Evolutionary conservation across 2,329 filamentous ascomycete genomes (phyloP).

Genomic region (Penicillium sp.): DNA sequence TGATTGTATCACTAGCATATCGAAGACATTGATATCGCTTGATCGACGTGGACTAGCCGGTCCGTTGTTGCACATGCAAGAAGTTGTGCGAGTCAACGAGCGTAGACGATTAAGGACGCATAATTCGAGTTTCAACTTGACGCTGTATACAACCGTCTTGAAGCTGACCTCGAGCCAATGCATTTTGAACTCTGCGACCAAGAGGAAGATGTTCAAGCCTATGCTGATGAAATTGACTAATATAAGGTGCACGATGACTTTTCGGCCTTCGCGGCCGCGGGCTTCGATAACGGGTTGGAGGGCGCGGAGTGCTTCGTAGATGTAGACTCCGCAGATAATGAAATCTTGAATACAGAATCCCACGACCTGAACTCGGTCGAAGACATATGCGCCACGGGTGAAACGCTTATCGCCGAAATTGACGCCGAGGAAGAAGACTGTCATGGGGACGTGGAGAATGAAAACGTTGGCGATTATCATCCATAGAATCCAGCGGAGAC

Average conservation of each 20-base stretch:
- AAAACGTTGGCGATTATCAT: conserved; percentile 45
- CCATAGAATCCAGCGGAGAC: conserved; percentile 35
- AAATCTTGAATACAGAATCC: conserved; percentile 54
- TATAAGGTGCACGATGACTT: conserved; percentile 46
- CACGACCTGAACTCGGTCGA: conserved; percentile 52
- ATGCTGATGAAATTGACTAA: conserved; percentile 45
- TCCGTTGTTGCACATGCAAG: conserved; percentile 10
- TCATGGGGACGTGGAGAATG: conserved; percentile 40
- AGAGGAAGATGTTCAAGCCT: conserved; percentile 35
- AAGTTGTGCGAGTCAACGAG: conserved; percentile 22
- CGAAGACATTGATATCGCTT: conserved; percentile 16
- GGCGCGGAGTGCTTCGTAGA: conserved; percentile 47
- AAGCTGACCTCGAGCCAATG: conserved; percentile 39
- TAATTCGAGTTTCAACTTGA: conserved; percentile 49
- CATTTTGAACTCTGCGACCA: conserved; percentile 35
- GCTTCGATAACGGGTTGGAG: conserved; percentile 41
- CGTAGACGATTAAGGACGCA: conserved; percentile 40
- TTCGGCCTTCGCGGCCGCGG: conserved; percentile 36
- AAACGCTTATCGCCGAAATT: conserved; percentile 13
- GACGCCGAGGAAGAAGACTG: conserved; percentile 36
- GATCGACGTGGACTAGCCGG: conserved; percentile 1
- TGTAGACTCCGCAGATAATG: conserved; percentile 52
- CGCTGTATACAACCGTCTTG: conserved; percentile 41
- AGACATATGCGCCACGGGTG: conserved; percentile 20
- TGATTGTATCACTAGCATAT: not conserved